Evolutionary conservation across 805 yeast genomes (phyloP).

Genomic region (Candida silvicultrix): DNA sequence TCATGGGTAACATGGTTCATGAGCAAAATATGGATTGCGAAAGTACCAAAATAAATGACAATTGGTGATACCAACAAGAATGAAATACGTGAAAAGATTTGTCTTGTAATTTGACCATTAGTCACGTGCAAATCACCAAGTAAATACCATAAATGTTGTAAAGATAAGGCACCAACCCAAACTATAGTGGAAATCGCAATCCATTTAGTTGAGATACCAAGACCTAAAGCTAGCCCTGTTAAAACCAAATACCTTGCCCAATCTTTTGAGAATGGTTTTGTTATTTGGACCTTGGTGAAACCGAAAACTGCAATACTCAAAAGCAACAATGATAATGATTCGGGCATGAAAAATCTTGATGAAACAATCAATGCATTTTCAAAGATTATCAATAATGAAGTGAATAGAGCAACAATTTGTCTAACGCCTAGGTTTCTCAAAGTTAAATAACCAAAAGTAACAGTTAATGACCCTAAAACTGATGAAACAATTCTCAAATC

Average conservation of each 20-base stretch:
- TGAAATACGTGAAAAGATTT: slow-evolving; percentile 32
- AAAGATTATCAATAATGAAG: slow-evolving; percentile 43
- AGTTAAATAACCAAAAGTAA: slow-evolving; percentile 47
- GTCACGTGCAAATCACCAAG: slow-evolving; percentile 61
- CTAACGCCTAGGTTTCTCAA: slow-evolving; percentile 52
- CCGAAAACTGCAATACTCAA: slow-evolving; percentile 43
- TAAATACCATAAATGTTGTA: slow-evolving; percentile 50
- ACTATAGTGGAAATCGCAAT: slow-evolving; percentile 61
- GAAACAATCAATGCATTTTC: slow-evolving; percentile 65
- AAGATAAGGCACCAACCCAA: slow-evolving; percentile 51
- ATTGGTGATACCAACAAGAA: slow-evolving; percentile 49
- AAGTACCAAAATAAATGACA: slow-evolving; percentile 48
- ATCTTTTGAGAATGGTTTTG: slow-evolving; percentile 34
- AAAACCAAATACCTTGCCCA: slow-evolving; percentile 50
- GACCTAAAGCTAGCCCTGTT: slow-evolving; percentile 47
- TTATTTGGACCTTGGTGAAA: slow-evolving; percentile 41
- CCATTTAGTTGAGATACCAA: slow-evolving; percentile 57
- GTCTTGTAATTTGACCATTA: slow-evolving; percentile 30
- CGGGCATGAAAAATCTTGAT: slow-evolving; percentile 46
- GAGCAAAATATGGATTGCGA: slow-evolving; percentile 48
- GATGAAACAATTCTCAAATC: slow-evolving; percentile 55
- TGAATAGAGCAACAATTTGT: slow-evolving; percentile 40
- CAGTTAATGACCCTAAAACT: slow-evolving; percentile 44
- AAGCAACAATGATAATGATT: slow-evolving; percentile 37
- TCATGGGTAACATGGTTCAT: slow-evolving; percentile 43